These are phyloP conservation scores for Termitomyces sp. DNA, from an alignment of 768 basidiomycete genomes.

Conservation along the genomic window DNA sequence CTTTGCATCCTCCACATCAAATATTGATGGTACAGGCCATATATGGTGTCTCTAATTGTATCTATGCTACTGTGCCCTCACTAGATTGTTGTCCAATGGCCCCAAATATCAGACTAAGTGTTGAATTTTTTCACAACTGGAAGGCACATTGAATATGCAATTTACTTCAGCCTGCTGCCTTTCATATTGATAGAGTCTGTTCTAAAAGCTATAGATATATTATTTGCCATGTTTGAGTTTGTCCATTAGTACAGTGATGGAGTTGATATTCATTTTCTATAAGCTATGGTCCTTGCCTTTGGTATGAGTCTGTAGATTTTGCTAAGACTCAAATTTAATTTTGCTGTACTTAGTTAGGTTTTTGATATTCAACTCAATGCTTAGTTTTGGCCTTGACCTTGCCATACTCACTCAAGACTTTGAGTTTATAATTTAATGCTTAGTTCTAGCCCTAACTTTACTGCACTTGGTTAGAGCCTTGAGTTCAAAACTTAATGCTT, in stretches of 20 bases:
- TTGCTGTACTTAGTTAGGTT: no score
- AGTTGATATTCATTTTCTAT: no score
- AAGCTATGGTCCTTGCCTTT: no score
- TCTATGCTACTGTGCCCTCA: slow-evolving; percentile 26
- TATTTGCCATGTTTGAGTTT: neutral
- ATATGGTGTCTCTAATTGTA: slow-evolving; percentile 29
- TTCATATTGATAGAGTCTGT: neutral
- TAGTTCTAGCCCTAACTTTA: no score
- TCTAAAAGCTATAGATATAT: neutral
- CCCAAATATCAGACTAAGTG: slow-evolving; percentile 27
- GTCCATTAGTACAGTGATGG: neutral
- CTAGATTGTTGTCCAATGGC: slow-evolving; percentile 27
- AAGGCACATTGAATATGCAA: slow-evolving; percentile 8
- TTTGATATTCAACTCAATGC: no score
- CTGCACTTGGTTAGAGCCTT: no score
- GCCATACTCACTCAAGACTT: no score
- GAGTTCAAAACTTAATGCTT: no score
- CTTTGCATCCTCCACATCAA: slow-evolving; percentile 34
- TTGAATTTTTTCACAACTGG: slow-evolving; percentile 18
- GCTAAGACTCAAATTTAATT: no score
- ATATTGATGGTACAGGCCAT: slow-evolving; percentile 41
- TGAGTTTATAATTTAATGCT: no score
- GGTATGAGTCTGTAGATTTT: no score
- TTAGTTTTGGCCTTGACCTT: no score
- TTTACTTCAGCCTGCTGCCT: slow-evolving; percentile 1